Base-by-base conservation (phyloP, 192 early-diverging fungal genomes). In the Dimargaris xerosporica region DNA sequence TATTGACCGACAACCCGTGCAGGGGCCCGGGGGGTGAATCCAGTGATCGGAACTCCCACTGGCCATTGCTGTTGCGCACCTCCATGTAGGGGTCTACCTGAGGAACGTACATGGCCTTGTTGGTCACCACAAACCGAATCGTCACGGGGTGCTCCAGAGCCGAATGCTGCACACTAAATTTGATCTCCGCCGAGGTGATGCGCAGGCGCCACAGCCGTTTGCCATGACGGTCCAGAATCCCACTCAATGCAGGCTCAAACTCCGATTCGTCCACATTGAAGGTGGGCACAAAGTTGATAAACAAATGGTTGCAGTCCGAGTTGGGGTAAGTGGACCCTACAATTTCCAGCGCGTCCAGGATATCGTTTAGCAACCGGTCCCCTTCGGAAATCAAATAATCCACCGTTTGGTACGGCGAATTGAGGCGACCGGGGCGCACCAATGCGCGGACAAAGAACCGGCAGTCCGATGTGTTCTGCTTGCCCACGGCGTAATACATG, bases 261-360 rank as follows among this genome's bases (percentile, higher is more conserved):
- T 88, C 83, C 63, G 83, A 76, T 9, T 85, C 76, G 65, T 93
- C 89, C 67, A 99, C 73, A 59, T 86, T 82, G 79, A 97, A 96
- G 42, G 87, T 94, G 19, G 94, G 94, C 69, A 99, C 85, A 69
- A 96, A 97, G 85, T 94, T 96, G 75, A 99, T 90, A 68, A 97
- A 94, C 71, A 97, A 71, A 67, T 99, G 96, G 76, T 99, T 99
- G 80, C 94, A 94, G 75, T 99, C 96, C 46, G 89, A 92, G 80
- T 95, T 94, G 66, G 91, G 89, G 69, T 93, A 84, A 62, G 85
- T 78, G 12, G 86, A 85, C 50, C 85, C 80, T n/a, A 96, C 85
- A 61, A 99, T 85, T 71, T 99, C 96, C 47, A 99, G 74, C 12
- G 94, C 82, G 69, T 97, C 92, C 65, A 99, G 69, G 70, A 94